Percentiles rank a stretch among this genome's conserved stretches.
Evolutionary conservation across 176 grass and related monocot genomes (phyloP).

Genomic region (Rhynchospora breviuscula): DNA sequence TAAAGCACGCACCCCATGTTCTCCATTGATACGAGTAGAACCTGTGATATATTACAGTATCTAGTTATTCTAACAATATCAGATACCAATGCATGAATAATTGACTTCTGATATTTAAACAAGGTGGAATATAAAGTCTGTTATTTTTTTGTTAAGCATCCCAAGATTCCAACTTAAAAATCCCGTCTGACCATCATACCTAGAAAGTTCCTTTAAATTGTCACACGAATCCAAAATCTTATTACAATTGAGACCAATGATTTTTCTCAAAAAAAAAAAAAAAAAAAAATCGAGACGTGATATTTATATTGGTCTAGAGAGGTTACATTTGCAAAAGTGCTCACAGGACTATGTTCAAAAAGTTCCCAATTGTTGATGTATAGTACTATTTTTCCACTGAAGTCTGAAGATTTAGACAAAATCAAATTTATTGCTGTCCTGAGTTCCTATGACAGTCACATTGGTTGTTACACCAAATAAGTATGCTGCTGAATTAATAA

Average conservation of each 20-base stretch:
- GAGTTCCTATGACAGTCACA: background rate
- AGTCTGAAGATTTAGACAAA: background rate
- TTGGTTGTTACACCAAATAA: background rate
- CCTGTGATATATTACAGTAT: constrained; percentile 7
- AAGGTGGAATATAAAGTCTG: background rate
- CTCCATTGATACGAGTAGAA: constrained; percentile 98
- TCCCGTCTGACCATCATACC: background rate
- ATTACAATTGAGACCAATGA: background rate
- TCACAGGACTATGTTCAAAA: background rate
- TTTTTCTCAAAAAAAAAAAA: too few species aligned
- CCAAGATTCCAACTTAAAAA: background rate
- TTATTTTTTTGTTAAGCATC: background rate
- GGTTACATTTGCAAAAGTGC: background rate
- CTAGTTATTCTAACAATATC: background rate
- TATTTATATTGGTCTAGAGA: background rate
- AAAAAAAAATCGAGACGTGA: too few species aligned
- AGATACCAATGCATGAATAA: background rate
- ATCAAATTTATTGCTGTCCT: background rate
- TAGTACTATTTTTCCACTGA: background rate
- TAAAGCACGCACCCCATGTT: constrained; percentile 80
- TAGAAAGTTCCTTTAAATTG: background rate
- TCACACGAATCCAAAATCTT: background rate
- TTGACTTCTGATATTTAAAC: background rate
- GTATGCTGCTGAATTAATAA: background rate
- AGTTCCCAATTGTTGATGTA: background rate